phyloP scores from a whole-genome alignment of 164 flowering plant genomes.

The Vitis rupestris region DNA sequence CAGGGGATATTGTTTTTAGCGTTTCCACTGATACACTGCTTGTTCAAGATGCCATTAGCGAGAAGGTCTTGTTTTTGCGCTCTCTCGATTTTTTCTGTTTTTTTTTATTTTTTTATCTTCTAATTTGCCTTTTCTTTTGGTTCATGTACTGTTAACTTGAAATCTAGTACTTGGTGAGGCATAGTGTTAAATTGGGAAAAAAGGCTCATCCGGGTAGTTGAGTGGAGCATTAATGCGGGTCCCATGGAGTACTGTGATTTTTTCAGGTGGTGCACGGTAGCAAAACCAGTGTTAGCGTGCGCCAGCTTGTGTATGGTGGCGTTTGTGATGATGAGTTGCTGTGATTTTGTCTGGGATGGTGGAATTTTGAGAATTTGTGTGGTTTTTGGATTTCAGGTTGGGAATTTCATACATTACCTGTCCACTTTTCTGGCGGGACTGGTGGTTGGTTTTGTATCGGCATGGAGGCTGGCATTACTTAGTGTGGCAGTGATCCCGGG shows the following conservation, averaged over 20 bases:
- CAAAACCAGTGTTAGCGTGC: slow-evolving; percentile 12
- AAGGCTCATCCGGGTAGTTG: slow-evolving; percentile 10
- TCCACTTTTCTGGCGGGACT: slow-evolving; percentile 95
- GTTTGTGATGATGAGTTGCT: slow-evolving; percentile 5
- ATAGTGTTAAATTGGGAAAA: not conserved
- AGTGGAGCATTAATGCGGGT: slow-evolving; percentile 19
- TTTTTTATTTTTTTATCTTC: not conserved
- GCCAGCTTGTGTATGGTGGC: not conserved
- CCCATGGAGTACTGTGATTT: slow-evolving; percentile 1
- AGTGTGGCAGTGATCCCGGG: slow-evolving; percentile 97
- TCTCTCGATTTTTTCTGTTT: not conserved
- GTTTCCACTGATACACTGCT: slow-evolving; percentile 96
- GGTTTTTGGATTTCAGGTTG: slow-evolving; percentile 52
- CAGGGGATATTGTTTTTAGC: slow-evolving; percentile 94
- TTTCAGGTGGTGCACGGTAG: slow-evolving; percentile 20
- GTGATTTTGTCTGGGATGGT: not conserved
- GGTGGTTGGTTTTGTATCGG: slow-evolving; percentile 96
- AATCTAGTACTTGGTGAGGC: slow-evolving; percentile 5
- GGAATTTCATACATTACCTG: slow-evolving; percentile 93
- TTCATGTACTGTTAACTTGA: not conserved
- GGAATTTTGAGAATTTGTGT: too few relatives aligned
- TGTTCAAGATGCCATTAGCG: slow-evolving; percentile 98
- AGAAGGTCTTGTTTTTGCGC: slow-evolving; percentile 57
- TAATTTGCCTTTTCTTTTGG: not conserved
- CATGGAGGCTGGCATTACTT: slow-evolving; percentile 89